Evolutionary conservation across 129 eudicot species (phyloP).

Genomic region (Flaveria bidentis): DNA sequence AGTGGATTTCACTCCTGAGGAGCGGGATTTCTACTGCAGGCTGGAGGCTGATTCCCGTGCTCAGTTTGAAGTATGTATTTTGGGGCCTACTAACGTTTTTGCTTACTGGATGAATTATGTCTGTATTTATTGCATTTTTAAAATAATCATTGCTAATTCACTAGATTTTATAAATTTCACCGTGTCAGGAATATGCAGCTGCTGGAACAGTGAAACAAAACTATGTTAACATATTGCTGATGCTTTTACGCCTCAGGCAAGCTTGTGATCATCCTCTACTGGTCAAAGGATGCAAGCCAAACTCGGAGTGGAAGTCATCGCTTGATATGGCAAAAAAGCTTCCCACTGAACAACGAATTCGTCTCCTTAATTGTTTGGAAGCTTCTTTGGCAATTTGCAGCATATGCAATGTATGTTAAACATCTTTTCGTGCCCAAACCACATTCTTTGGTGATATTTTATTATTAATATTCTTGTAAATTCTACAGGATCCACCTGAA

Average conservation of each 20-base stretch:
- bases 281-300: constrained; percentile 66
- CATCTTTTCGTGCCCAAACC: constrained; percentile 13
- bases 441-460: neutral
- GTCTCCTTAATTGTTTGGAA: constrained; percentile 75
- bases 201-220: constrained; percentile 97
- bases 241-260: constrained; percentile 97
- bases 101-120: neutral
- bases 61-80: constrained; percentile 77
- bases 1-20: constrained; percentile 86
- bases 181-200: constrained; percentile 82
- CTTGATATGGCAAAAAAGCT: constrained; percentile 74
- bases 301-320: constrained; percentile 62
- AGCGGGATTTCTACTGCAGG: constrained; percentile 79
- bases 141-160: neutral
- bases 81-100: constrained; percentile 9
- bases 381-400: constrained; percentile 82
- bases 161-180: neutral
- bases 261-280: constrained; percentile 99
- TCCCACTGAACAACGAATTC: constrained; percentile 60
- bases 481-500: constrained; percentile 89
- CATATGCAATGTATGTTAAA: constrained; percentile 73
- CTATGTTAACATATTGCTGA: constrained; percentile 87
- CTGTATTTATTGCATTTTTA: neutral
- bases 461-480: neutral
- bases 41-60: constrained; percentile 94